phyloP scores from a whole-genome alignment of 352 stramenopile species.

The Phytophthora pluvialis region DNA sequence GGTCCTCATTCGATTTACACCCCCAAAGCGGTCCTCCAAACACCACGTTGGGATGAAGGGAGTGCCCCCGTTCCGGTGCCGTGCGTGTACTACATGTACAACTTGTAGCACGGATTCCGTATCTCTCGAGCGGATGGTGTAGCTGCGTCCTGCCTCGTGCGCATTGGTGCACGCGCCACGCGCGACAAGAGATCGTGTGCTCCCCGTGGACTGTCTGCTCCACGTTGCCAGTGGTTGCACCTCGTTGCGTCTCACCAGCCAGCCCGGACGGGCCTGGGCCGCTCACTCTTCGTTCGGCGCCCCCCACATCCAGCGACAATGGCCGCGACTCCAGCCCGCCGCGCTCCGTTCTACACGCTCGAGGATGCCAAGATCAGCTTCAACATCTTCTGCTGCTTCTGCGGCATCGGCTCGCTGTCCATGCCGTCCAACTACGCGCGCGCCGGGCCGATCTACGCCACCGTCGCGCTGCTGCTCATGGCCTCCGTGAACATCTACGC shows the following conservation, averaged over 20 bases:
- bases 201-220: conserved; percentile 16
- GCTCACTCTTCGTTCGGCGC: conserved; percentile 28
- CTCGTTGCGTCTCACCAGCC: conserved; percentile 21
- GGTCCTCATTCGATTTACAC: conserved; percentile 7
- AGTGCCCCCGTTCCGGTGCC: conserved; percentile 26
- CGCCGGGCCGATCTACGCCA: conserved; percentile 51
- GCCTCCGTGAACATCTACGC: conserved; percentile 70
- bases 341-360: conserved; percentile 45
- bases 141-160: conserved; percentile 18
- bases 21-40: conserved; percentile 13
- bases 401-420: conserved; percentile 67
- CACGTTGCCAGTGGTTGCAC: conserved; percentile 29
- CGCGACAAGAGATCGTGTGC: conserved; percentile 26
- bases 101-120: conserved; percentile 23
- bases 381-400: conserved; percentile 73
- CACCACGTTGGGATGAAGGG: conserved; percentile 21
- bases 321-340: conserved; percentile 3
- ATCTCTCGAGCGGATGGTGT: conserved; percentile 31
- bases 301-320: conserved; percentile 14
- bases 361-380: conserved; percentile 68
- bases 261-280: background rate
- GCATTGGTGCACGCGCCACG: conserved; percentile 19
- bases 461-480: conserved; percentile 64
- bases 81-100: background rate
- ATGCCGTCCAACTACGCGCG: conserved; percentile 75